phyloP scores from a whole-genome alignment of 2,329 filamentous ascomycete genomes.

The Fusarium humuli region DNA sequence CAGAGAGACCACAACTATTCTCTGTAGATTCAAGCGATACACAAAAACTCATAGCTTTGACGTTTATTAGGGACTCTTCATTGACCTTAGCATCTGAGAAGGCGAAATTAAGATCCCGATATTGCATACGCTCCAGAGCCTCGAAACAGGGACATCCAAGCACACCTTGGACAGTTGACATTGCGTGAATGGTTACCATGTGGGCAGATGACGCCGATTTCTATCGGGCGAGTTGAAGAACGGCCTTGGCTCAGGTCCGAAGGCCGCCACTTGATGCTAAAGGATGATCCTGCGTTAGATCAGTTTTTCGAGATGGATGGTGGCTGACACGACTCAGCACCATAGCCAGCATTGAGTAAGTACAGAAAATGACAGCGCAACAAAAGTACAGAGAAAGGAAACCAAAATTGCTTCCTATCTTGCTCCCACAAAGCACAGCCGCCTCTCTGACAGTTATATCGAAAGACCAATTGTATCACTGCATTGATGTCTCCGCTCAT shows the following conservation, averaged over 20 bases:
- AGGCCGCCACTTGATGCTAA: not conserved
- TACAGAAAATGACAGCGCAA: not conserved
- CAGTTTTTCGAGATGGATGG: not conserved
- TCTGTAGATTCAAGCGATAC: not conserved
- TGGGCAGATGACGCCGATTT: slow-evolving; percentile 1
- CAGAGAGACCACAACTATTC: too few species aligned
- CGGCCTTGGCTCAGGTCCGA: not conserved
- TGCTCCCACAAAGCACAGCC: not conserved
- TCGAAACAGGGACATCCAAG: not conserved
- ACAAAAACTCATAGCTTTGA: not conserved
- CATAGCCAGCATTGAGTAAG: not conserved
- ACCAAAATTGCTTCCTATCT: not conserved
- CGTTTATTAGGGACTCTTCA: too few species aligned
- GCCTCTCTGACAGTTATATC: not conserved
- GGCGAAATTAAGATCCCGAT: too few species aligned
- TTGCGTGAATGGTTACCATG: not conserved
- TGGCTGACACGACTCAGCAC: not conserved
- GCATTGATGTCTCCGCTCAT: not conserved
- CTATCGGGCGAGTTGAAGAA: not conserved
- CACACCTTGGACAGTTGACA: not conserved
- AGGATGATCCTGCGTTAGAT: not conserved
- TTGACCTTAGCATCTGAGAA: not conserved
- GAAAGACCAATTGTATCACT: not conserved
- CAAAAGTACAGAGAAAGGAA: not conserved
- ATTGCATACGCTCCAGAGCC: not conserved